Base-by-base conservation (phyloP, 208 protist genomes). In the Acanthamoeba lenticulata region DNA sequence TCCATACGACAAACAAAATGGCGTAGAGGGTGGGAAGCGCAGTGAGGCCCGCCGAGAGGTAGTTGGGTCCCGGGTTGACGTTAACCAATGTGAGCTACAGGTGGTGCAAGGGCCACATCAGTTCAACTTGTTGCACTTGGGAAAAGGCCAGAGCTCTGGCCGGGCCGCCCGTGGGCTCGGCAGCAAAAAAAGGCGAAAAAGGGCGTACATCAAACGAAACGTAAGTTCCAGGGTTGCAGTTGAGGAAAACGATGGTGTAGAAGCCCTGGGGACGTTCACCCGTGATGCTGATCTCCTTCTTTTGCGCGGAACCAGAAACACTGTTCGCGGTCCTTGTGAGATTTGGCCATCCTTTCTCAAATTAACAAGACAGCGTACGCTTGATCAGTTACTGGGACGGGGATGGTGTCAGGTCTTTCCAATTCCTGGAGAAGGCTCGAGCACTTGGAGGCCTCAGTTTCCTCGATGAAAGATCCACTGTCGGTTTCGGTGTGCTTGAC, bases 41-140 rank as follows among this genome's bases (percentile, higher is more conserved):
- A 24, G 62, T 60, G 42, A 72, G 47, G 19, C 89, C 89, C 9
- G 89, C 52, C 52, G 60, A 79, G 11, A 93, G 62, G 32, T 93
- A 93, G 89, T 93, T 93, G 24, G 85, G 85, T 24, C 85, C 85
- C 15, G 85, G 85, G 57, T 91, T 91, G 52, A 72, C 65, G 38
- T 72, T 62, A 27, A 17, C 36, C 52, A 91, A 32, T 15, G 34
- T n/a, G 57, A 91, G 85, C 85, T 91, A n/a, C 1, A 79, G 40
- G 17, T 5, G 69, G 1, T 45, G 21, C 27, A 19, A 72, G 32
- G 11, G 32, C 19, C 15, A 24, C 15, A 36, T 72, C 27, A 24
- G 62, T 32, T 29, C 36, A 32, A 47, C 27, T 62, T n/a, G 24
- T n/a, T 15, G 24, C 19, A 62, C 19, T n/a, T 62, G 24, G 19